phyloP scores from a whole-genome alignment of 306 rosid species.

The Ammopiptanthus mongolicus region DNA sequence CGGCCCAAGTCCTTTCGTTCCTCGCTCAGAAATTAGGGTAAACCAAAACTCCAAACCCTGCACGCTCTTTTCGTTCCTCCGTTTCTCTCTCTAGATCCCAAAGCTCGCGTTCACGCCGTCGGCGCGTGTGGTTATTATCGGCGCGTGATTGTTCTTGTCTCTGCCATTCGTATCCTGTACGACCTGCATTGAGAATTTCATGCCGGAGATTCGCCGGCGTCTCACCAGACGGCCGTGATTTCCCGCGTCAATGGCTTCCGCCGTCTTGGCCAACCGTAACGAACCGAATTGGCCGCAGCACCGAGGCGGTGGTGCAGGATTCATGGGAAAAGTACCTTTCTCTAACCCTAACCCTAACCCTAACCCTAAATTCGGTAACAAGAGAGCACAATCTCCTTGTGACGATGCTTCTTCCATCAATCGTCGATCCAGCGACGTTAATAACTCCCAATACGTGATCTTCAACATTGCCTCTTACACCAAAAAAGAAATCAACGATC shows the following conservation, averaged over 20 bases:
- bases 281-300: slow-evolving; percentile 53
- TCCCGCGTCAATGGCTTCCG: slow-evolving; percentile 52
- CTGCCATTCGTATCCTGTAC: slow-evolving; percentile 21
- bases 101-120: no score
- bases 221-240: neutral
- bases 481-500: slow-evolving; percentile 58
- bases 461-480: slow-evolving; percentile 51
- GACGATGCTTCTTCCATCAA: slow-evolving; percentile 77
- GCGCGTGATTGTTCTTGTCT: slow-evolving; percentile 19
- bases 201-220: slow-evolving; percentile 39
- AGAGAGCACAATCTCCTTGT: slow-evolving; percentile 50
- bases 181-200: slow-evolving; percentile 23
- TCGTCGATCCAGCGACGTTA: slow-evolving; percentile 37
- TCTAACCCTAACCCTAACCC: slow-evolving; percentile 40
- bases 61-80: neutral
- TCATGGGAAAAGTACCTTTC: slow-evolving; percentile 64
- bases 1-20: slow-evolving; percentile 30
- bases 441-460: slow-evolving; percentile 44
- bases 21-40: slow-evolving; percentile 65
- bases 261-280: slow-evolving; percentile 58
- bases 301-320: slow-evolving; percentile 51
- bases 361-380: slow-evolving; percentile 47
- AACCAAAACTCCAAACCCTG: slow-evolving; percentile 36
- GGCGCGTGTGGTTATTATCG: slow-evolving; percentile 21
- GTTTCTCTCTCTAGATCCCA: neutral